Base-by-base conservation (phyloP, 1,139 yeast species). In the Geotrichum carabidarum region DNA sequence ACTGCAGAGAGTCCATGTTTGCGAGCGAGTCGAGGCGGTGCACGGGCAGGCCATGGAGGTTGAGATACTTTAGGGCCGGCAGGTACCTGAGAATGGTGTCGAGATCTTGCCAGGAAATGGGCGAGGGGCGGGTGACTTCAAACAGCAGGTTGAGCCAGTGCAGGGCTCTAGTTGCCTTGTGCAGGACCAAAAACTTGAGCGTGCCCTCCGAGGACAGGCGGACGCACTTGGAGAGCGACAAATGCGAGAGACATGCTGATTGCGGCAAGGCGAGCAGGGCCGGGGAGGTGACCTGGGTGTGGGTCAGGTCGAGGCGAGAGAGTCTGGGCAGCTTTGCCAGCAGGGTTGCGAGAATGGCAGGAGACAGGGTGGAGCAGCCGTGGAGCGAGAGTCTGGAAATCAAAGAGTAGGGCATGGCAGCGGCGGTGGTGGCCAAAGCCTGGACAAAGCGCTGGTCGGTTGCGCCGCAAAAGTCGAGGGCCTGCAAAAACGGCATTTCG, bases 401-500 rank as follows among this genome's bases (percentile, higher is more conserved):
- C 38, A 71, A 68, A 40, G 71, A 68, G 8, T 27, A 2, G 17
- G 42, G 15, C 9, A 22, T 9, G 40, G 35, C 31, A 18, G 47
- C 18, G 4, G 51, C 52, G 8, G 48, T 30, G 6, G 51, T 48
- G 5, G 32, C 34, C 12, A 51, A 32, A 15, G 87, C 86, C n/a
- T 71, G 66, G 11, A 81, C 81, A 65, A 87, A 86, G 34, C 32
- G 34, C n/a, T 68, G 72, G 51, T 87, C 84, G 12, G 89, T 82
- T 42, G 95, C 88, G 2, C 97, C 97, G 69, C 96, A 90, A 62
- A 90, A 88, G 71, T 90, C 98, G 22, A 90, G 17, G 11, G 88
- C 81, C 67, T 83, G 81, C 48, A 91, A 73, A 56, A 77, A 73
- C 12, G 79, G 79, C 61, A 85, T 75, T 32, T 44, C 14, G 15